Evolutionary conservation across 192 early-diverging fungal species (phyloP), one percentile per base, ranked within the genome.

Genomic region (Backusella luteola): DNA sequence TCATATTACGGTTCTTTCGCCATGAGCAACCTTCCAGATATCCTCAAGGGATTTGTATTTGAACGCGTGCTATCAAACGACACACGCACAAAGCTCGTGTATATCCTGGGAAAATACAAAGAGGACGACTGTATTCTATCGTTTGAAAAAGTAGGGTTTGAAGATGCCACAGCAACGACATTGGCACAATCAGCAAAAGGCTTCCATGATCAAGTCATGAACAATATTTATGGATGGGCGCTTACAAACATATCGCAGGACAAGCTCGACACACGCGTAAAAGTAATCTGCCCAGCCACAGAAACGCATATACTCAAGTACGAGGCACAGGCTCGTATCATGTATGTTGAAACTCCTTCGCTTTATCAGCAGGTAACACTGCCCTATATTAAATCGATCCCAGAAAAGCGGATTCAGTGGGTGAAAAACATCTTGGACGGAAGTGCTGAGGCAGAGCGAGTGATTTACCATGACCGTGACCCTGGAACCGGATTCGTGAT

Each of bases 391-490:
- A 85, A 91, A 29, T 59, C 84, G 15, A 84, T 90, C 34, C 90
- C 92, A 4, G 44, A 76, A 19, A 86, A 81, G 19, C 80, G 91
- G 29, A 86, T 92, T 23, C 87, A 91, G 77, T 95, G 94, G 94
- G 92, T 95, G 3, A 83, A 93, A 71, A 95, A 95, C 72, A 94
- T 94, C 15, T 79, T 95, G 42, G 72, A 88, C 0, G 91, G 91
- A 12, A 76, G 83, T 14, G 87, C 84, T 26, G 94, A 95, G 53
- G 69, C 84, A 12, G 91, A 93, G 35, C 88, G 85, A 66, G 85
- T 95, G 36, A 56, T 95, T 17, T 86, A 86, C 53, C 88, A 88
- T 32, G 90, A 89, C 77, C 74, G 80, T 9, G 87, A 90, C 41
- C 83, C 84, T 2, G 81, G 87, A 42, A 84, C 71, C 17, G 94